Evolutionary conservation across 2,329 filamentous ascomycete species (phyloP).

Genomic region (Colletotrichum horii): DNA sequence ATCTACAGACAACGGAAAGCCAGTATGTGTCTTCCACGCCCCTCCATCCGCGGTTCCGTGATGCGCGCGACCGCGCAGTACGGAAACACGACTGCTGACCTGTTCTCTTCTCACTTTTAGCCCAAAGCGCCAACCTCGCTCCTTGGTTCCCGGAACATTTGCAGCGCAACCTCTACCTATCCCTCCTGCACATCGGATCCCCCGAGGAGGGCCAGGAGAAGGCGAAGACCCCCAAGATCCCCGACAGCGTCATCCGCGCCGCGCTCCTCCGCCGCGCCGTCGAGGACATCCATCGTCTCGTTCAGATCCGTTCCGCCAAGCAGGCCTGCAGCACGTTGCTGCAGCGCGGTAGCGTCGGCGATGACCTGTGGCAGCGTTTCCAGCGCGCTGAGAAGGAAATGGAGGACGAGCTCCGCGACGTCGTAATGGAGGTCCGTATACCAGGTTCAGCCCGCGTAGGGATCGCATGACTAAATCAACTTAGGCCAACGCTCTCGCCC

Average conservation of each 20-base stretch:
- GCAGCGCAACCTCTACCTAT: conserved; percentile 93
- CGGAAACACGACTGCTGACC: not conserved
- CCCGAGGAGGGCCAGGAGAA: conserved; percentile 69
- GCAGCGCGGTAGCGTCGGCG: conserved; percentile 90
- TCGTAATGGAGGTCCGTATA: conserved; percentile 80
- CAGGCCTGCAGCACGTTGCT: conserved; percentile 83
- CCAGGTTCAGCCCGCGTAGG: not conserved
- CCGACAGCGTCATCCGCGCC: conserved; percentile 85
- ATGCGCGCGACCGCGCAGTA: not conserved
- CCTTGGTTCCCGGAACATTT: conserved; percentile 94
- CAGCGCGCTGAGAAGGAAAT: conserved; percentile 94
- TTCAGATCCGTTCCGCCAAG: conserved; percentile 88
- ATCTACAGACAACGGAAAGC: conserved; percentile 94
- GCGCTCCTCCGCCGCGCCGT: conserved; percentile 87
- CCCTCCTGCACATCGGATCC: conserved; percentile 80
- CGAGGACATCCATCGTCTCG: conserved; percentile 91
- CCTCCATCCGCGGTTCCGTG: not conserved
- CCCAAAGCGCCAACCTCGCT: conserved; percentile 81
- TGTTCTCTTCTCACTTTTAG: conserved; percentile 45
- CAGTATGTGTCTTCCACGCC: conserved; percentile 52
- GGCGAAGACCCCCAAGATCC: conserved; percentile 72
- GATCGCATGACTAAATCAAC: not conserved
- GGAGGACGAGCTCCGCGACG: conserved; percentile 93
- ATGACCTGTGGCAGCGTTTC: conserved; percentile 95
- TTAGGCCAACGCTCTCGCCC: conserved; percentile 87